Conservation (phyloP, 441 rosid genomes). For the Populus hybrid region DNA sequence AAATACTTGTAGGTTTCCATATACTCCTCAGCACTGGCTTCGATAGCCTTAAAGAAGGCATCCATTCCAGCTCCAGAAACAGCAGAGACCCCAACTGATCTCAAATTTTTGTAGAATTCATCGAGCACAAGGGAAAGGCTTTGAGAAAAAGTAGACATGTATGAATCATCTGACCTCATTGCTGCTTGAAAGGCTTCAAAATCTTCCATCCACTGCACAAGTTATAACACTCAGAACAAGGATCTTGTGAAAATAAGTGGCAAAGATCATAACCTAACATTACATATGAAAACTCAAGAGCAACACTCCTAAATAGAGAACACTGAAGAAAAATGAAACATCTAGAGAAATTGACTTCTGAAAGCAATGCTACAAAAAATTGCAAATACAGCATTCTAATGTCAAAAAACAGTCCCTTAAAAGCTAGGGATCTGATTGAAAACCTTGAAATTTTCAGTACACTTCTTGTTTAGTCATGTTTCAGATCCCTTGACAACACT, state of each 20-base stretch:
- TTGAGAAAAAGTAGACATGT: slow-evolving; percentile 67
- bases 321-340: not conserved
- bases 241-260: not conserved
- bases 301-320: not conserved
- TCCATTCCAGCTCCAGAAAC: slow-evolving; percentile 90
- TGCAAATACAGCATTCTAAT: not conserved
- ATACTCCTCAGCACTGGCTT: slow-evolving; percentile 78
- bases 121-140: slow-evolving; percentile 80
- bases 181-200: slow-evolving; percentile 90
- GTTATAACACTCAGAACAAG: slow-evolving; percentile 9
- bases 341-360: not conserved
- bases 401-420: not conserved
- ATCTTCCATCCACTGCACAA: slow-evolving; percentile 90
- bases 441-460: not conserved
- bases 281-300: not conserved
- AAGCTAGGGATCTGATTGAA: not conserved
- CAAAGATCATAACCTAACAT: not conserved
- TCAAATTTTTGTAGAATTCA: slow-evolving; percentile 79
- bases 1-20: slow-evolving; percentile 84
- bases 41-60: slow-evolving; percentile 78
- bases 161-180: slow-evolving; percentile 59
- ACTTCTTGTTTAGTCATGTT: not conserved
- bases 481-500: not conserved
- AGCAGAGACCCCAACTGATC: slow-evolving; percentile 90
- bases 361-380: not conserved